Conservation (phyloP, 2,329 filamentous ascomycete species). For the Hymenoscyphus infarciens region DNA sequence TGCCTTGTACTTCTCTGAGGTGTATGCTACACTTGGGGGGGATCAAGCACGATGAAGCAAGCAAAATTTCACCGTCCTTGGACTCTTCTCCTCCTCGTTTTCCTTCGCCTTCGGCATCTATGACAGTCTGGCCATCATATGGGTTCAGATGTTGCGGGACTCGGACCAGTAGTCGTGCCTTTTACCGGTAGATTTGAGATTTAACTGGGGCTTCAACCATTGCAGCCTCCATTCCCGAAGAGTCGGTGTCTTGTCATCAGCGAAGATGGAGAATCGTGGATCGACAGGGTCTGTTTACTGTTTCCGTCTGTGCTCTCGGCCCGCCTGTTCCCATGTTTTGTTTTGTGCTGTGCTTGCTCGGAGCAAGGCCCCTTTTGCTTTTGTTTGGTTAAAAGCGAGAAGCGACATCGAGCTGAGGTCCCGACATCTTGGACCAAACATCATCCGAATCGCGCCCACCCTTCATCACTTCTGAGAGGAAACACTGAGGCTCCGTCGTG, state of each 20-base stretch:
- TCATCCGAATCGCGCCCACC: background rate
- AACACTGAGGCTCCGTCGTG: background rate
- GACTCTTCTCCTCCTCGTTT: too few species aligned
- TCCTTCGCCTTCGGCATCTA: background rate
- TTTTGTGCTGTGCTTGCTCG: background rate
- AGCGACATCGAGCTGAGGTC: constrained; percentile 3
- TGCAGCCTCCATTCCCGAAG: background rate
- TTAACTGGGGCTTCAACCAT: background rate
- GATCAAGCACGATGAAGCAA: too few species aligned
- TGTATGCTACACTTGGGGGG: background rate
- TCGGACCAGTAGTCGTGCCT: background rate
- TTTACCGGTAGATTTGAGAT: background rate
- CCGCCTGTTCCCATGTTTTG: background rate
- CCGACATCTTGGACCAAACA: background rate
- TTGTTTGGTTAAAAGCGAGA: background rate
- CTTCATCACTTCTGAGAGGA: background rate
- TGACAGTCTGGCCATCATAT: background rate
- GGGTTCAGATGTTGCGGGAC: background rate
- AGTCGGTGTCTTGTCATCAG: background rate
- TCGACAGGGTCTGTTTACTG: background rate
- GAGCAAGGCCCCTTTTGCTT: background rate
- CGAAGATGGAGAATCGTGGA: constrained; percentile 2
- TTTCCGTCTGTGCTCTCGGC: background rate
- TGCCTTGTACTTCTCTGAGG: background rate
- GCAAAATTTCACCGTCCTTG: too few species aligned